These are phyloP conservation scores for Paratrypanosoma confusum DNA, from an alignment of 208 protist species.

Conservation along the genomic window DNA sequence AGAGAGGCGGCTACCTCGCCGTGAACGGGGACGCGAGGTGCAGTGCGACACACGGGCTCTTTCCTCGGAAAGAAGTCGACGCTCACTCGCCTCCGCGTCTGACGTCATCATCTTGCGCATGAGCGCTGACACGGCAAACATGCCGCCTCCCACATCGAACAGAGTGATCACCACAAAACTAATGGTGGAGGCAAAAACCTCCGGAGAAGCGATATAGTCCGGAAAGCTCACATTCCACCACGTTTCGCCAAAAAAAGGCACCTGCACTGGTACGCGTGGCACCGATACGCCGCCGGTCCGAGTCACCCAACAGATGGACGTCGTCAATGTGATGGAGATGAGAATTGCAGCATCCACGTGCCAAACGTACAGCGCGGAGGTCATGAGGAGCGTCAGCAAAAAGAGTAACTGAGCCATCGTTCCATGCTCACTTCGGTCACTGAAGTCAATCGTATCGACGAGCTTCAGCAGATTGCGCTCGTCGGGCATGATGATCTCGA, in stretches of 20 bases:
- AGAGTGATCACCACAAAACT: conserved; percentile 1
- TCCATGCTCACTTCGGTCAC: background rate
- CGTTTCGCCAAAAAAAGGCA: background rate
- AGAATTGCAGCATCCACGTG: background rate
- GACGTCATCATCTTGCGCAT: background rate
- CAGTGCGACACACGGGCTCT: background rate
- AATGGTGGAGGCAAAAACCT: background rate
- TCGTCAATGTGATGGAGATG: background rate
- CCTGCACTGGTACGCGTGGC: background rate
- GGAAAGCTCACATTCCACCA: background rate
- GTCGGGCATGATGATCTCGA: background rate
- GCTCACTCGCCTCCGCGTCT: background rate
- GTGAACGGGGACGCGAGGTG: no score
- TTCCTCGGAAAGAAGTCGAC: background rate
- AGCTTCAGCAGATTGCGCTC: background rate
- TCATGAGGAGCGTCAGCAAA: background rate
- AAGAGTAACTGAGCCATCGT: background rate
- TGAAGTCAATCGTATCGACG: background rate
- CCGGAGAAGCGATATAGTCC: background rate
- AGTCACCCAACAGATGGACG: background rate
- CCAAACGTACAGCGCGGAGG: background rate
- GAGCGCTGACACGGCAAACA: background rate
- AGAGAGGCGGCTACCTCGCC: no score
- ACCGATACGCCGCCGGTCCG: background rate
- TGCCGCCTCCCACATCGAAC: background rate